These are phyloP conservation scores for Dysphania ambrosioides DNA, from an alignment of 148 eudicot species.

Conservation along the genomic window DNA sequence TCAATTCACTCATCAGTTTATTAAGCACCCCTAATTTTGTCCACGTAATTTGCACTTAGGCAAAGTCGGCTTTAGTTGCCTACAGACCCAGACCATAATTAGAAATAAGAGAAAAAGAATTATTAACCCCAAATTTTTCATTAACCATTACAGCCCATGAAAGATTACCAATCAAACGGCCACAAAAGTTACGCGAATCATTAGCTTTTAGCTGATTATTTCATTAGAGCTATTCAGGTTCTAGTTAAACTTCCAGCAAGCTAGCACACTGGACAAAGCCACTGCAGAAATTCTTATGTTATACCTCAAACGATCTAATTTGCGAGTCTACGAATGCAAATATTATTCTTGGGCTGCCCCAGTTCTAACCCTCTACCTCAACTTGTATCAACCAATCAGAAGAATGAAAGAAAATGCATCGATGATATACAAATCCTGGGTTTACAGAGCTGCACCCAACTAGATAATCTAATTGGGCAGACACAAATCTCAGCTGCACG, in stretches of 20 bases:
- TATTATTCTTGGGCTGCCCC: neutral
- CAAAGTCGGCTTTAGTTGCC: neutral
- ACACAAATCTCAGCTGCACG: constrained; percentile 32
- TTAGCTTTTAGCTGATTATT: neutral
- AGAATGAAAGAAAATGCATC: neutral
- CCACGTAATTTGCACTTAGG: neutral
- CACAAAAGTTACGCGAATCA: neutral
- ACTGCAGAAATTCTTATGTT: neutral
- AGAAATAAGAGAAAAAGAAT: too few species aligned
- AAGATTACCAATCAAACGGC: neutral
- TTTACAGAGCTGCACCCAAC: constrained; percentile 20
- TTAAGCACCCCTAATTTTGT: neutral
- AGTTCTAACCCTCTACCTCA: neutral
- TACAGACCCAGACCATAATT: neutral
- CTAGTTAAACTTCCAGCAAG: neutral
- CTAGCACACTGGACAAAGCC: too few species aligned
- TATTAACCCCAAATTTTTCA: neutral
- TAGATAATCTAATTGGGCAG: constrained; percentile 31
- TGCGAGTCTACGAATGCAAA: neutral
- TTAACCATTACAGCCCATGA: neutral
- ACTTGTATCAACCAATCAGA: constrained; percentile 1
- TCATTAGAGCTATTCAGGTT: neutral
- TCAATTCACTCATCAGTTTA: too few species aligned
- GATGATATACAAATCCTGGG: neutral
- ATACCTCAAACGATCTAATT: neutral